Evolutionary conservation across 192 early-diverging fungal species (phyloP).

Genomic region (Dissophora ornata): DNA sequence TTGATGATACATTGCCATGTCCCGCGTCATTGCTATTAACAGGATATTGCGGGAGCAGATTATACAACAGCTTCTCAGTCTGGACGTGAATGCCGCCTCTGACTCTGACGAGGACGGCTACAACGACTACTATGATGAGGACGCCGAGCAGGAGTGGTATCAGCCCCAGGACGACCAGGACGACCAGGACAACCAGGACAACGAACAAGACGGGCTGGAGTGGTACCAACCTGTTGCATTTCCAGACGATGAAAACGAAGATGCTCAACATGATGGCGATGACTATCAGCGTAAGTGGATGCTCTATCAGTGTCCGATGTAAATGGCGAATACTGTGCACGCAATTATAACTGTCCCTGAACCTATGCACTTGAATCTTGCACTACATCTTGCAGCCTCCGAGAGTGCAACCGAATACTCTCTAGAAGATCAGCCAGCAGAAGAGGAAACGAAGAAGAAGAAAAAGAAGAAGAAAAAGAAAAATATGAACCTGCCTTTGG

Average conservation of each 20-base stretch:
- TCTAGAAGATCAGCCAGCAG: neutral
- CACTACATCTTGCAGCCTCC: neutral
- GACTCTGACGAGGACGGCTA: conserved; percentile 14
- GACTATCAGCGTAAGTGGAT: neutral
- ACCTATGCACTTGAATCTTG: no score
- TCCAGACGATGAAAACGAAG: no score
- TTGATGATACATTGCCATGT: no score
- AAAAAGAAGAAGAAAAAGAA: conserved; percentile 36
- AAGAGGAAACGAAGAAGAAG: conserved; percentile 10
- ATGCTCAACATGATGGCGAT: no score
- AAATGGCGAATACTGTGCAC: no score
- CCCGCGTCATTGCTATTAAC: no score
- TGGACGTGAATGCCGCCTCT: conserved; percentile 4
- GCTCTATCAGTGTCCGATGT: neutral
- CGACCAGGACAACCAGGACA: no score
- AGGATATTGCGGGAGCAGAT: conserved; percentile 15
- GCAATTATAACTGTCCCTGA: no score
- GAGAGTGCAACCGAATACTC: neutral
- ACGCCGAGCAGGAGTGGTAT: neutral
- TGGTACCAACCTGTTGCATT: no score
- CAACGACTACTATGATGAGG: neutral
- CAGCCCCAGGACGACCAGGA: neutral
- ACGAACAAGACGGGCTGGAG: no score
- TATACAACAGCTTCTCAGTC: neutral
- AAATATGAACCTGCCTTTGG: conserved; percentile 6